Evolutionary conservation across 805 yeast species (phyloP), one percentile per base, ranked within the genome.

Genomic region (Candida ipomoeae): DNA sequence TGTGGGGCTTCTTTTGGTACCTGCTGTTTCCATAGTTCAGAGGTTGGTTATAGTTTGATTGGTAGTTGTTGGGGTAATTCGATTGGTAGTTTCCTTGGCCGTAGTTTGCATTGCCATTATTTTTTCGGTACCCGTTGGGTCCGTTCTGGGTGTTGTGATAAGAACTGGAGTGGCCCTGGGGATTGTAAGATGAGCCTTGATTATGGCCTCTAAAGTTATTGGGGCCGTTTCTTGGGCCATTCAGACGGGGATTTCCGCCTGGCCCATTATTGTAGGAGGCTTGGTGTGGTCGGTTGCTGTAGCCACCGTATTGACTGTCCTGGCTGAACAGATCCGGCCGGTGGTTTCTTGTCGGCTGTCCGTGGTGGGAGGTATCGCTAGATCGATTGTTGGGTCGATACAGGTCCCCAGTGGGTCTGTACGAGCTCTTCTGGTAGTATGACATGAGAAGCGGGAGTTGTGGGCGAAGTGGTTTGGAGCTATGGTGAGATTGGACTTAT

Each of bases 321-420:
- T 26, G 23, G 13, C 33, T 34, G 29, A 37, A 29, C 26, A 29
- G 26, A 14, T 44, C 35, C 11, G 18, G 29, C 33, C 40, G 48
- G 17, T 42, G 29, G 23, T n/a, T 34, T 21, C 45, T 42, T 33
- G 20, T 31, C n/a, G 23, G 44, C 11, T 39, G 33, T 7, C 37
- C 35, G 4, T 34, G 33, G 33, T 44, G 42, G 14, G 38, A 47
- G 26, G 15, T 39, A 23, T 35, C 18, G 13, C 43, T 21, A 7
- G 42, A 35, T 15, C 48, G 38, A 31, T 36, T 40, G n/a, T 36
- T 40, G 14, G 59, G 60, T 7, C 59, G 60, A 34, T 57, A 57
- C 59, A 55, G 60, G 35, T 57, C 60, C 11, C 52, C 55, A 14
- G 53, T 50, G 5, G 53, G 57, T 23, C 57, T 47, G 42, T 52